A percentile compares a stretch with the other conserved stretches of the same genome.
Conservation (phyloP, 2,329 filamentous ascomycete genomes). For the Davidsoniella eucalypti region DNA sequence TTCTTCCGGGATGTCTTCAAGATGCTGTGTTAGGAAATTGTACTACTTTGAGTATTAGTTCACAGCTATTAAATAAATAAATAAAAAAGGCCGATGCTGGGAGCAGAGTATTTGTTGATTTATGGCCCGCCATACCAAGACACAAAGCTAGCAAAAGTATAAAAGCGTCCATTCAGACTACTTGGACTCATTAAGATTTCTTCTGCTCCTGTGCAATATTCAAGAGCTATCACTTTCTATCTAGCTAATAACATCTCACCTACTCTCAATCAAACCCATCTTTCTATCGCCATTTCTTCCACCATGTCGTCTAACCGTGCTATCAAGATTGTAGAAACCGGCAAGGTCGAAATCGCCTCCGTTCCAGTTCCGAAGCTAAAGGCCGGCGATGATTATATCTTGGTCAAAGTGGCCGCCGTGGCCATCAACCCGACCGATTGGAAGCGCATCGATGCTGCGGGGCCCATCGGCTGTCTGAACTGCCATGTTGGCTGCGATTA, state of each 20-base stretch:
- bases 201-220: too few species aligned
- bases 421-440: conserved; percentile 24
- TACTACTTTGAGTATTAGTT: background rate
- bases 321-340: conserved; percentile 2
- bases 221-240: too few species aligned
- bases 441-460: conserved; percentile 19
- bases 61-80: too few species aligned
- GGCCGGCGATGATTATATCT: conserved; percentile 17
- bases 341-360: conserved; percentile 20
- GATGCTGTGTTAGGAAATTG: background rate
- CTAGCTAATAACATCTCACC: background rate
- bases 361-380: conserved; percentile 14
- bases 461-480: conserved; percentile 14
- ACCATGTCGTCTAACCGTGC: conserved; percentile 9
- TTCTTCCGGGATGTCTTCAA: too few species aligned
- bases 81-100: too few species aligned
- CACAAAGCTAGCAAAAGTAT: background rate
- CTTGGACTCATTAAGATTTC: too few species aligned
- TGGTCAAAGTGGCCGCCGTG: conserved; percentile 22
- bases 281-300: background rate
- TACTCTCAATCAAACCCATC: background rate
- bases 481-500: conserved; percentile 28
- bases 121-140: background rate
- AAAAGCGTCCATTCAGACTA: background rate
- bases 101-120: background rate